Evolutionary conservation across 202 grass and related monocot genomes (phyloP).

Genomic region (Cymbopogon flexuosus): DNA sequence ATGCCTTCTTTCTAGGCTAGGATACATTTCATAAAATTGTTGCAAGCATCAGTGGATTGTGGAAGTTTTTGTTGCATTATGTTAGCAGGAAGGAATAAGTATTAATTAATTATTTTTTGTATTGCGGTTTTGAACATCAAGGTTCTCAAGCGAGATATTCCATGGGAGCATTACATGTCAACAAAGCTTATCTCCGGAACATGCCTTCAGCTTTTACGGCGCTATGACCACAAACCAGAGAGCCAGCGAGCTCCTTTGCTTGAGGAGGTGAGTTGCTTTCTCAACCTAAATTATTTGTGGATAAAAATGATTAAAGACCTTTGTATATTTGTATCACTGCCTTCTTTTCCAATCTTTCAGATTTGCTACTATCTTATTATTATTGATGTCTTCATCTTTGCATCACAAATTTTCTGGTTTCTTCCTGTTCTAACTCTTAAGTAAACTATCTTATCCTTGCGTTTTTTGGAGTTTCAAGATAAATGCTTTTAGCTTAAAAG

Average conservation of each 20-base stretch:
- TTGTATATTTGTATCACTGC: neutral
- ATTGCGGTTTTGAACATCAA: constrained; percentile 39
- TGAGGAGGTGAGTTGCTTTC: constrained; percentile 69
- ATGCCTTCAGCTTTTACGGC: constrained; percentile 70
- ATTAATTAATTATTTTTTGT: neutral
- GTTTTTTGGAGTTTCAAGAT: constrained; percentile 11
- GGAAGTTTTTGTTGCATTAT: neutral
- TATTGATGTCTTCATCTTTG: neutral
- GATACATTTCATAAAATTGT: constrained; percentile 1
- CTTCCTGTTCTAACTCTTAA: neutral
- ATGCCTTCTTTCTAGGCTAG: neutral
- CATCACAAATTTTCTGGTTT: neutral
- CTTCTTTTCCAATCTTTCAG: neutral
- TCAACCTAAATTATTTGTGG: constrained; percentile 15
- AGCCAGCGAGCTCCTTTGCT: constrained; percentile 71
- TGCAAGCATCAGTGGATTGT: neutral
- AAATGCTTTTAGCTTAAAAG: constrained; percentile 6
- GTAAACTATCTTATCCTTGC: constrained; percentile 1
- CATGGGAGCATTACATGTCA: constrained; percentile 98
- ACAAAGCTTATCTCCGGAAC: constrained; percentile 83
- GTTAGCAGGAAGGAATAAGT: neutral
- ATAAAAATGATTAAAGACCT: neutral
- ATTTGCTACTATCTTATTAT: neutral
- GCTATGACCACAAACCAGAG: constrained; percentile 82
- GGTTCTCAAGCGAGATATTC: constrained; percentile 96